Evolutionary conservation across 495 filamentous ascomycete species (phyloP).

Genomic region (Talaromyces nanjingensis): DNA sequence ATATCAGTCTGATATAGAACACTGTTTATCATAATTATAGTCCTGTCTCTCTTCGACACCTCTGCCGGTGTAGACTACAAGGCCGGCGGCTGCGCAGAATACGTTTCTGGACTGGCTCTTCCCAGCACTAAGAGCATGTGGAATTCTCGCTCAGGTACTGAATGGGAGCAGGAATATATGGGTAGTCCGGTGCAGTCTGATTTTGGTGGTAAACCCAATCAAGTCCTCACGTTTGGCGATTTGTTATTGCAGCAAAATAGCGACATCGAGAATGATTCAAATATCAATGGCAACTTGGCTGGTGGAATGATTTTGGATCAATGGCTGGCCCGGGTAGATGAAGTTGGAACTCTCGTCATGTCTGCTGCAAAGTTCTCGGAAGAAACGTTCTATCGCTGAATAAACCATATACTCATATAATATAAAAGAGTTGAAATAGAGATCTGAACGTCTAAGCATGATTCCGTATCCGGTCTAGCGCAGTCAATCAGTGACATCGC

Average conservation of each 20-base stretch:
- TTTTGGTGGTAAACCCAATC: background rate
- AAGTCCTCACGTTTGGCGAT: constrained; percentile 3
- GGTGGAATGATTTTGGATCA: background rate
- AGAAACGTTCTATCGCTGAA: background rate
- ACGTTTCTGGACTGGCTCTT: background rate
- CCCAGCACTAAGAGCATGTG: constrained; percentile 4
- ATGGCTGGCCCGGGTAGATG: background rate
- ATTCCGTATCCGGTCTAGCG: background rate
- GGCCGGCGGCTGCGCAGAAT: background rate
- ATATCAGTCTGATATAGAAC: background rate
- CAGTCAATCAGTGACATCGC: background rate
- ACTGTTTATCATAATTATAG: background rate
- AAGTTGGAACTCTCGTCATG: constrained; percentile 1
- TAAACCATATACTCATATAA: background rate
- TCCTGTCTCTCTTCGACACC: background rate
- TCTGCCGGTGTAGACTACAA: background rate
- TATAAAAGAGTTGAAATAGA: background rate
- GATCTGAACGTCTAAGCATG: background rate
- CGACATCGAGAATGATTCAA: background rate
- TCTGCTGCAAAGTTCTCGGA: constrained; percentile 1
- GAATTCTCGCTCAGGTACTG: background rate
- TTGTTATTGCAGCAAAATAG: background rate
- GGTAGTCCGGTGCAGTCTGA: background rate
- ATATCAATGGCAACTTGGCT: background rate
- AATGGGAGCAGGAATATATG: constrained; percentile 2